Conservation (phyloP, 1,139 yeast species). For the Trichomonascaceae sp. region DNA sequence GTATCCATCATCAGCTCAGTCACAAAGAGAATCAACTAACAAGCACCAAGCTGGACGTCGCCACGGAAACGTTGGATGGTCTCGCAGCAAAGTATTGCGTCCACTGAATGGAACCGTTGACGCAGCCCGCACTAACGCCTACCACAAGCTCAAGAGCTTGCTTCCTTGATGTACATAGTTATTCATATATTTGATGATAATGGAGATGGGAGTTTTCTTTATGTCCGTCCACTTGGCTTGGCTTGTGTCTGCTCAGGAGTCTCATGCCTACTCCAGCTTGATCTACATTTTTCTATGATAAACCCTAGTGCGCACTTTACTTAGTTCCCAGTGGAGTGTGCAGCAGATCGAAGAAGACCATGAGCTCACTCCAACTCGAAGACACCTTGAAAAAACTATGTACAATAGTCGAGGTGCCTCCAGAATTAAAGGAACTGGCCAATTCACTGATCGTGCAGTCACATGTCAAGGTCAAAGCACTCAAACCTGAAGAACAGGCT, state of each 20-base stretch:
- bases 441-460: conserved; percentile 8
- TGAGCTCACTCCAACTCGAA: neutral
- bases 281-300: too few species aligned
- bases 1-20: neutral
- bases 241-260: too few species aligned
- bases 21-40: conserved; percentile 1
- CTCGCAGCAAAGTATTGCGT: conserved; percentile 42
- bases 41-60: conserved; percentile 72
- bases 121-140: conserved; percentile 31
- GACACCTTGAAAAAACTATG: neutral
- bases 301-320: too few species aligned
- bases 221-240: too few species aligned
- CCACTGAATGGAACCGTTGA: conserved; percentile 51
- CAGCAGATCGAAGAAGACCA: too few species aligned
- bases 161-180: conserved; percentile 24
- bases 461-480: conserved; percentile 8
- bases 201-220: too few species aligned
- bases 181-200: too few species aligned
- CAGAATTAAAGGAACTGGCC: neutral
- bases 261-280: too few species aligned
- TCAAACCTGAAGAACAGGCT: conserved; percentile 22
- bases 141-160: conserved; percentile 35
- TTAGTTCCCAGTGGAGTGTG: too few species aligned
- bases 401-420: neutral
- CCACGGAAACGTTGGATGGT: conserved; percentile 89